phyloP scores from a whole-genome alignment of 2,329 filamentous ascomycete species.

The Pseudogymnoascus sp. region DNA sequence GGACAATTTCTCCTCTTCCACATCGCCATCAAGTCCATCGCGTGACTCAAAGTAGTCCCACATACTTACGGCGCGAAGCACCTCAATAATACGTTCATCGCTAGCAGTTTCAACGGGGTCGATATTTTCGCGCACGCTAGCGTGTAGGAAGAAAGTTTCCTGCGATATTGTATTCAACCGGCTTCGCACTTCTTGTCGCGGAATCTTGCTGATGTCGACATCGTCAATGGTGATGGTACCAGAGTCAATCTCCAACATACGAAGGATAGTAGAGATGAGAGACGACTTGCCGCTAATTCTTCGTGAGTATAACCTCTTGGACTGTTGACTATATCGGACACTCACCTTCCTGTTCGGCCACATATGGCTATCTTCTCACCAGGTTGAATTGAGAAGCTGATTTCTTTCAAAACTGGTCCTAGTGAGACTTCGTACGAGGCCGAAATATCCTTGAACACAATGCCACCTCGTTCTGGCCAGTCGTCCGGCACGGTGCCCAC shows the following conservation, averaged over 20 bases:
- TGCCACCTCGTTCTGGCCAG: constrained; percentile 27
- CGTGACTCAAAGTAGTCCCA: constrained; percentile 30
- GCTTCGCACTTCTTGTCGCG: constrained; percentile 80
- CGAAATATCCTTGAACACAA: constrained; percentile 24
- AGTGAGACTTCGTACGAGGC: constrained; percentile 41
- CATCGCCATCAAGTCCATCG: constrained; percentile 31
- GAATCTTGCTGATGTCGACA: constrained; percentile 78
- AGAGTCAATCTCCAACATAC: constrained; percentile 76
- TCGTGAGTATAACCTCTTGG: constrained; percentile 22
- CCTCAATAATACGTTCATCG: constrained; percentile 77
- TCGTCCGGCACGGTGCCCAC: background rate
- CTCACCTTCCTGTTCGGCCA: constrained; percentile 28
- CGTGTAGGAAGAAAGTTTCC: constrained; percentile 83
- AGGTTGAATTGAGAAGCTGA: constrained; percentile 26
- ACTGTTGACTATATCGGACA: constrained; percentile 27
- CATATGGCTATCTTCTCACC: constrained; percentile 31
- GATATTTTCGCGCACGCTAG: constrained; percentile 79
- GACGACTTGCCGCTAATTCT: constrained; percentile 74
- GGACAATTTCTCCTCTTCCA: constrained; percentile 70
- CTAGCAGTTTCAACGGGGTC: constrained; percentile 80
- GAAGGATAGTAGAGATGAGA: constrained; percentile 79
- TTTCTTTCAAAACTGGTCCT: constrained; percentile 43
- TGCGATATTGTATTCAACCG: constrained; percentile 93
- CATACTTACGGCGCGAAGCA: constrained; percentile 65
- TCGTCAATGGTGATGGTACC: constrained; percentile 83